phyloP scores from a whole-genome alignment of 108 stramenopile genomes.

The Cyclotella choctawhatcheeana region DNA sequence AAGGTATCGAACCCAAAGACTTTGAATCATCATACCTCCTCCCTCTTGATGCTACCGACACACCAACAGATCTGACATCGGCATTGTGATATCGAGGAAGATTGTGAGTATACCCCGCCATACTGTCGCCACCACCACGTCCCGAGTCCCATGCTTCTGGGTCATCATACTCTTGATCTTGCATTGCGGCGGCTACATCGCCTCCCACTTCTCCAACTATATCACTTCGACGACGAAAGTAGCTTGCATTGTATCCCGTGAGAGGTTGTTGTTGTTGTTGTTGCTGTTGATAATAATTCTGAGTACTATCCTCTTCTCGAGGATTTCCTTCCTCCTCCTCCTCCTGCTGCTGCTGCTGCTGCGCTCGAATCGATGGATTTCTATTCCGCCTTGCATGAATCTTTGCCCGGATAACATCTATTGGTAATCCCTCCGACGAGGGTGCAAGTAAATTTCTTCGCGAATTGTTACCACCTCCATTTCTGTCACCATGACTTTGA shows the following conservation, averaged over 20 bases:
- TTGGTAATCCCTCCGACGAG: too few species aligned
- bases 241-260: too few species aligned
- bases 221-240: not conserved
- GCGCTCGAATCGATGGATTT: too few species aligned
- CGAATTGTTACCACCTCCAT: not conserved
- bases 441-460: not conserved
- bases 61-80: not conserved
- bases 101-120: not conserved
- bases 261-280: not conserved
- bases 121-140: not conserved
- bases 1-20: constrained; percentile 8
- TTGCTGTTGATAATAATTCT: not conserved
- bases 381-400: too few species aligned
- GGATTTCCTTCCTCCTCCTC: too few species aligned
- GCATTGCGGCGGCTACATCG: not conserved
- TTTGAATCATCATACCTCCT: not conserved
- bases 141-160: not conserved
- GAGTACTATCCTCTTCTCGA: too few species aligned
- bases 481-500: not conserved
- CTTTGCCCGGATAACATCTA: too few species aligned
- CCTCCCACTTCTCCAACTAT: constrained; percentile 12
- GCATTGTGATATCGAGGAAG: not conserved
- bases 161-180: constrained; percentile 9
- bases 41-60: not conserved
- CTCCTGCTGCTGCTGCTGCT: too few species aligned